A percentile compares a stretch with the other conserved stretches of the same genome.
These are phyloP conservation scores for Linum trigynum DNA, from an alignment of 345 rosid species.

Conservation along the genomic window DNA sequence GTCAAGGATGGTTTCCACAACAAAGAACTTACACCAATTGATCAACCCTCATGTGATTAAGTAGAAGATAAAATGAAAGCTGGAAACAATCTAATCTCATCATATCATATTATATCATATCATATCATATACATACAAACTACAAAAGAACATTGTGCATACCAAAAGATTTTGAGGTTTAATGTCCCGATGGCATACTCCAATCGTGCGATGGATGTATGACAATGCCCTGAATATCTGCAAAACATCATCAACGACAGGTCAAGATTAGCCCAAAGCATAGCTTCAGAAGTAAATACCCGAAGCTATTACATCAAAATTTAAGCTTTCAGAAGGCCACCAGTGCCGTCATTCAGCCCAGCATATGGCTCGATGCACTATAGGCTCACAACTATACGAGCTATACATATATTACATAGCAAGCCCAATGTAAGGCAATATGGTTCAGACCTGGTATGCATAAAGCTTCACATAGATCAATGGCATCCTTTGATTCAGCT, in stretches of 20 bases:
- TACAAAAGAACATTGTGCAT: constrained; percentile 14
- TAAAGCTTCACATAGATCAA: constrained; percentile 84
- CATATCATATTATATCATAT: not conserved
- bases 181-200: constrained; percentile 92
- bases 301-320: not conserved
- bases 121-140: not conserved
- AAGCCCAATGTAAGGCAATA: not conserved
- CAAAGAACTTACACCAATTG: not conserved
- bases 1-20: not conserved
- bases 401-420: not conserved
- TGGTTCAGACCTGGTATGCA: constrained; percentile 60
- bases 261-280: constrained; percentile 3
- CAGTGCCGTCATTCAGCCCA: too few relatives aligned
- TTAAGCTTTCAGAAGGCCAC: too few relatives aligned
- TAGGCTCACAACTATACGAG: not conserved
- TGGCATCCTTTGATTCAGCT: constrained; percentile 88
- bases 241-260: constrained; percentile 11
- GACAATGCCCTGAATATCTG: constrained; percentile 94
- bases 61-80: not conserved
- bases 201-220: constrained; percentile 77
- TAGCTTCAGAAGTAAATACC: not conserved
- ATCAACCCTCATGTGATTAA: not conserved
- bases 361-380: not conserved
- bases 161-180: constrained; percentile 99
- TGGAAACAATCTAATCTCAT: not conserved